Percentiles rank a stretch among this genome's conserved stretches.
phyloP scores from a whole-genome alignment of 202 grass and related monocot genomes.

The Panicum virgatum region DNA sequence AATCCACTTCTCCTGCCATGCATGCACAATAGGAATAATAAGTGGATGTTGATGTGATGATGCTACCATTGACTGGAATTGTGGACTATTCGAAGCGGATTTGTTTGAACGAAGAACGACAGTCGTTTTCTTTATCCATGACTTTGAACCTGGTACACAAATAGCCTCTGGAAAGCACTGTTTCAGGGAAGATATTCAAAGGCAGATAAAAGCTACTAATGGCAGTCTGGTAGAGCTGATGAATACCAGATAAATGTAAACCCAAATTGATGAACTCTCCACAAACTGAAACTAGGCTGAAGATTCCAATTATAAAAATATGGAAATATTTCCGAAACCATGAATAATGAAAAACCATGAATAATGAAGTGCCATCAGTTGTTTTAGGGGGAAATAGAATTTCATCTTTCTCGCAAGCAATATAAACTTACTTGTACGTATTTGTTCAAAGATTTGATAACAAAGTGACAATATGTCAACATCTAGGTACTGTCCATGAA shows the following conservation, averaged over 20 bases:
- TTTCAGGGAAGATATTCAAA: background rate
- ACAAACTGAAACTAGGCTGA: too few relatives aligned
- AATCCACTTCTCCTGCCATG: background rate
- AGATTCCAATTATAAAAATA: background rate
- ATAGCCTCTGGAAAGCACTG: background rate
- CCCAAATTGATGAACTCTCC: too few relatives aligned
- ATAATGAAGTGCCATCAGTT: too few relatives aligned
- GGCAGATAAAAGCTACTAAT: background rate
- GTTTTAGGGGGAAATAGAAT: too few relatives aligned
- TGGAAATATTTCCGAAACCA: background rate
- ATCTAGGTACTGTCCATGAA: background rate
- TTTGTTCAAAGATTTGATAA: background rate
- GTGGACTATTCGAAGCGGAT: background rate
- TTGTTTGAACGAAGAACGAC: slow-evolving; percentile 28
- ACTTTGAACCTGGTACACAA: background rate
- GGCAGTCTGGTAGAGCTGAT: too few relatives aligned
- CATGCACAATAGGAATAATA: background rate
- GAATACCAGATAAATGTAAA: too few relatives aligned
- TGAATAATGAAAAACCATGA: too few relatives aligned
- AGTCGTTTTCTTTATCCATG: background rate
- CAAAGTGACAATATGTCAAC: background rate
- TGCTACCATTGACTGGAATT: slow-evolving; percentile 22
- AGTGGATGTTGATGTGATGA: slow-evolving; percentile 5
- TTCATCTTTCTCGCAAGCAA: too few relatives aligned
- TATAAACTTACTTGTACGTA: background rate